Evolutionary conservation across 352 stramenopile genomes (phyloP), one percentile per base, ranked within the genome.

Genomic region (Globisporangium emineosum): DNA sequence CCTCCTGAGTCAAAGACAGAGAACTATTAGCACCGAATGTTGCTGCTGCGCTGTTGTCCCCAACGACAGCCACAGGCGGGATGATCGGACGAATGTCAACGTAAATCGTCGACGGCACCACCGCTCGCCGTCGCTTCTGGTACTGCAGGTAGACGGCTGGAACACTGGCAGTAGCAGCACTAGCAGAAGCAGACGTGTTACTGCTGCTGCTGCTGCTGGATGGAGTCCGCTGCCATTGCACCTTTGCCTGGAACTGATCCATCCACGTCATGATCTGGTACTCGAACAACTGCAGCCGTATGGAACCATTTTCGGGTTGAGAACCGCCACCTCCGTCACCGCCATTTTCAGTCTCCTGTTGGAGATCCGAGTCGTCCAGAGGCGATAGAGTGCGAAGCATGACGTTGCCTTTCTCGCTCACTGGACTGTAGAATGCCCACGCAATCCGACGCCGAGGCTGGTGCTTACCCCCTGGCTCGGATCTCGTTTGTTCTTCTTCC

Each of bases 191-290:
- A 40, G 15, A 25, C 33, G 17, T 56, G 19, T 3, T 63, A n/a
- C n/a, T n/a, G n/a, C n/a, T n/a, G n/a, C n/a, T n/a, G 70, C 13
- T 69, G 68, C 23, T 72, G 59, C 12, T 66, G 71, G n/a, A 25
- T 54, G 50, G 66, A 73, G 13, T 65, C 71, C 66, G 87, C 5
- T 69, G 68, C 70, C 81, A 89, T 33, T 88, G 73, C 0, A 59
- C 55, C 42, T 68, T 81, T 2, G 80, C 82, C 68, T 91, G 81
- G 17, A 81, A 81, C n/a, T 71, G 56, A 51, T 89, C 80, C 40
- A 88, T 70, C 80, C 81, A 91, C 15, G 75, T 82, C 12, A 90
- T n/a, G 5, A 72, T 43, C 37, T 86, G 77, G 55, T 83, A 90
- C 21, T 83, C 60, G 33, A 78, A 88, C 49, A 92, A 65, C 42